These are phyloP conservation scores for Pythium coloratum DNA, from an alignment of 352 stramenopile genomes.

Conservation along the genomic window DNA sequence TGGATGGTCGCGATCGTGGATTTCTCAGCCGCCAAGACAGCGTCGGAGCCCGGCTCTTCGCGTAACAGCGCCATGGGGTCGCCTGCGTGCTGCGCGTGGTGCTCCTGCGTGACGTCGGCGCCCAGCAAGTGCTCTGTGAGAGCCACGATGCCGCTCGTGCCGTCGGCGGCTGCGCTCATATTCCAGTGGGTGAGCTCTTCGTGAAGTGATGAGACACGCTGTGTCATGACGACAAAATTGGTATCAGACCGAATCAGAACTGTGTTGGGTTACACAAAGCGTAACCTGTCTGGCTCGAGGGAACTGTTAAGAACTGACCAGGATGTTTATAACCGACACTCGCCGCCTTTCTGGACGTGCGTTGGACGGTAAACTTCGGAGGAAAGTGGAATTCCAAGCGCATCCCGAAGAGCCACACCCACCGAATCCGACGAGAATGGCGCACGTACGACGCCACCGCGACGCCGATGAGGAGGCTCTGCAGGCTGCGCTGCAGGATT, in stretches of 20 bases:
- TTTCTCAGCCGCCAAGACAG: conserved; percentile 4
- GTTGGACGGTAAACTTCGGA: background rate
- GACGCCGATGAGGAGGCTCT: conserved; percentile 75
- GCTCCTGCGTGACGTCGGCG: background rate
- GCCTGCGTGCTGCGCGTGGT: background rate
- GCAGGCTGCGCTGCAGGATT: conserved; percentile 60
- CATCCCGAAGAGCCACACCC: conserved; percentile 22
- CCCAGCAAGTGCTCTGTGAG: conserved; percentile 9
- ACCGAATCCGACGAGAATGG: conserved; percentile 11
- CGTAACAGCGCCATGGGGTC: background rate
- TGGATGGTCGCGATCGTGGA: background rate
- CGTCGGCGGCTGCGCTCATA: background rate
- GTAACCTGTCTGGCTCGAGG: background rate
- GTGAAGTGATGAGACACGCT: background rate
- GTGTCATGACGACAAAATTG: background rate
- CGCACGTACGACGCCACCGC: conserved; percentile 28
- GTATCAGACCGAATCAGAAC: background rate
- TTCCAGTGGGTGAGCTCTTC: background rate
- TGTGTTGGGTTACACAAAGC: background rate
- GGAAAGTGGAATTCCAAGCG: conserved; percentile 16
- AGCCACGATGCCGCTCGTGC: conserved; percentile 7
- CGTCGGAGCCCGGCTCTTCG: background rate
- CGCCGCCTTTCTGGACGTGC: background rate
- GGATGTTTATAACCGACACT: background rate
- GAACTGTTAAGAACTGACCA: too few relatives aligned